These are phyloP conservation scores for Apiospora marii DNA, from an alignment of 2,329 filamentous ascomycete genomes.

Conservation along the genomic window DNA sequence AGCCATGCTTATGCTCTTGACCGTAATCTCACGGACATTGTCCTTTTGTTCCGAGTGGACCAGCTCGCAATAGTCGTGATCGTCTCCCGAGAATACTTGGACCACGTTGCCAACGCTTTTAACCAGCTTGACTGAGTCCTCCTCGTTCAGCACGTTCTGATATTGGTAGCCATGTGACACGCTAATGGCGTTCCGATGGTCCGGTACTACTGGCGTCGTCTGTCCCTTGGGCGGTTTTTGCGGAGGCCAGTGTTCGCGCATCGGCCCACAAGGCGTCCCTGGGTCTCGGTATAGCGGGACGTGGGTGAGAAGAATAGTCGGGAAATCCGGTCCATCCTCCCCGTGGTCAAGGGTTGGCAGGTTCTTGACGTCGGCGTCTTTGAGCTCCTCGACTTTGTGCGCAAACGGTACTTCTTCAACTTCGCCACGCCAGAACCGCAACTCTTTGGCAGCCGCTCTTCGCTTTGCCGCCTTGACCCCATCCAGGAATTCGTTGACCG, in stretches of 20 bases:
- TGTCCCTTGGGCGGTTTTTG: constrained; percentile 68
- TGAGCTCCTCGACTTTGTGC: constrained; percentile 66
- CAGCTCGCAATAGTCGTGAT: constrained; percentile 97
- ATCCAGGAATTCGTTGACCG: constrained; percentile 79
- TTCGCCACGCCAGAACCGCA: constrained; percentile 71
- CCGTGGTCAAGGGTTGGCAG: constrained; percentile 51
- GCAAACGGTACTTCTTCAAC: constrained; percentile 61
- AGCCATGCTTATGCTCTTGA: constrained; percentile 94
- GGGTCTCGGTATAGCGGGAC: constrained; percentile 86
- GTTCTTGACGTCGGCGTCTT: constrained; percentile 53
- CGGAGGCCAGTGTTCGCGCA: constrained; percentile 84
- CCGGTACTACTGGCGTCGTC: constrained; percentile 59
- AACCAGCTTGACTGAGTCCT: constrained; percentile 78
- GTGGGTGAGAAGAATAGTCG: constrained; percentile 88
- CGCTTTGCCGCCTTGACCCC: constrained; percentile 70
- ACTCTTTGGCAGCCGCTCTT: constrained; percentile 72
- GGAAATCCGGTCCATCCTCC: constrained; percentile 68
- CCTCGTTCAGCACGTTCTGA: constrained; percentile 86
- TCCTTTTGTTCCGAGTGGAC: constrained; percentile 75
- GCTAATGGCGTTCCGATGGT: constrained; percentile 80
- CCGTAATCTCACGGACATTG: constrained; percentile 82
- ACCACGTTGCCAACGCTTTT: constrained; percentile 81
- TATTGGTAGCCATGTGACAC: constrained; percentile 90
- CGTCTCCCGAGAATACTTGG: constrained; percentile 92
- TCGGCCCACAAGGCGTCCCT: constrained; percentile 86